These are phyloP conservation scores for Ormosia semicastrata DNA, from an alignment of 306 rosid genomes.

Conservation along the genomic window DNA sequence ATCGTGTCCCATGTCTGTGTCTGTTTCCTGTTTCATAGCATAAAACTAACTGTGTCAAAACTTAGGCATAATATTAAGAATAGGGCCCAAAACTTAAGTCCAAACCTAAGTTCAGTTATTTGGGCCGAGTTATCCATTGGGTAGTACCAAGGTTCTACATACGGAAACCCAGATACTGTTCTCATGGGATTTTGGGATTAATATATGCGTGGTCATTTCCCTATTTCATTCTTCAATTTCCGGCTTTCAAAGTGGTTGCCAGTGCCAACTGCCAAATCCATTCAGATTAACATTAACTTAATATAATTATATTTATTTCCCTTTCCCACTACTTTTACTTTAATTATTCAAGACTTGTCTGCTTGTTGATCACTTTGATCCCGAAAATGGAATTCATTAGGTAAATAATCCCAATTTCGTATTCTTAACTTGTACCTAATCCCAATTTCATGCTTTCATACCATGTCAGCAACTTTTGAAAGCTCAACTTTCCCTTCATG, in stretches of 20 bases:
- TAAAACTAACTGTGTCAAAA: not conserved
- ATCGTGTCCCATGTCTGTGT: too few species aligned
- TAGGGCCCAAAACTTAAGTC: not conserved
- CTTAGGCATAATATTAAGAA: not conserved
- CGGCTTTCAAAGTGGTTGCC: not conserved
- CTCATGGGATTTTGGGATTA: not conserved
- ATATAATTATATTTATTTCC: not conserved
- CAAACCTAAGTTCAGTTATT: not conserved
- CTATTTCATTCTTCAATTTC: not conserved
- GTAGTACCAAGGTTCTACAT: not conserved
- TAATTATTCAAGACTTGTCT: not conserved
- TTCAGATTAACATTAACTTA: not conserved
- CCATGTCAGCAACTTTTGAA: not conserved
- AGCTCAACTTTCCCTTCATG: not conserved
- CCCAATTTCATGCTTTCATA: not conserved
- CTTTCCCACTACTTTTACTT: not conserved
- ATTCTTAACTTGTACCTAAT: not conserved
- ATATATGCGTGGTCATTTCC: not conserved
- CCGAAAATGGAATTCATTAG: not conserved
- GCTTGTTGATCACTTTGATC: not conserved
- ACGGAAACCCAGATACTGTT: not conserved
- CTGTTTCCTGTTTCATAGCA: too few species aligned
- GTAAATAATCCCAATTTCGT: not conserved
- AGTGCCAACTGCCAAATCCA: not conserved
- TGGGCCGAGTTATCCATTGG: not conserved